A percentile compares a stretch with the other conserved stretches of the same genome.
Evolutionary conservation across 768 basidiomycete species (phyloP).

Genomic region (Russula dissimulans): DNA sequence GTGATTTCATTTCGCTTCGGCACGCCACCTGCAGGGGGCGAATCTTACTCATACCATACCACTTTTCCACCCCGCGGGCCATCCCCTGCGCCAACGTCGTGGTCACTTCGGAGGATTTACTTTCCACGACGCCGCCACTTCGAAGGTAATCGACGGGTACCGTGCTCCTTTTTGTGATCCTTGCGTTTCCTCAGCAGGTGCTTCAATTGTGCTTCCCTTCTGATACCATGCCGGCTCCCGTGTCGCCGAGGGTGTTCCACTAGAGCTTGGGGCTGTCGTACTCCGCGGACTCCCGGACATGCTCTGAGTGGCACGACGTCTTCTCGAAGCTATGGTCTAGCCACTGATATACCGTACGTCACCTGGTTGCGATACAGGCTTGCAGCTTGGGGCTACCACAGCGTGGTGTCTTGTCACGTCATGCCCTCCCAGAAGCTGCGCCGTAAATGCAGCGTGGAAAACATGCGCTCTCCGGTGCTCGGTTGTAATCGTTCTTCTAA

Average conservation of each 20-base stretch:
- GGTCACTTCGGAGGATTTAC: constrained; percentile 15
- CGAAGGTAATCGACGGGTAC: constrained; percentile 10
- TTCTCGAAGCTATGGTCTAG: constrained; percentile 10
- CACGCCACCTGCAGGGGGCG: constrained; percentile 3
- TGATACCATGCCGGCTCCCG: constrained; percentile 5
- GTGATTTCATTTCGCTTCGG: constrained; percentile 13
- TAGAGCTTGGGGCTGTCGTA: background rate
- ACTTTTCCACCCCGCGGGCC: constrained; percentile 6
- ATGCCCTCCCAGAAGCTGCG: background rate
- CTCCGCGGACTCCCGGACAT: constrained; percentile 13
- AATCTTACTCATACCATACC: background rate
- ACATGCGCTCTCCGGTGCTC: background rate
- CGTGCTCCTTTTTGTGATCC: constrained; percentile 6
- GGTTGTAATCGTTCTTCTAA: background rate
- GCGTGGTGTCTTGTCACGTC: background rate
- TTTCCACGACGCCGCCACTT: constrained; percentile 9
- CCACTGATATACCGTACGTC: background rate
- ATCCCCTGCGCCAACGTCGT: constrained; percentile 2
- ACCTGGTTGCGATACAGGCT: background rate
- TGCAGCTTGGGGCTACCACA: background rate
- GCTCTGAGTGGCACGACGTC: background rate
- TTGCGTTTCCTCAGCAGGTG: constrained; percentile 2
- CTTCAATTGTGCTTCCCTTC: constrained; percentile 8
- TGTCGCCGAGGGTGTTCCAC: constrained; percentile 1
- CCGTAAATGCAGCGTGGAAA: background rate